A percentile compares a stretch with the other conserved stretches of the same genome.
Evolutionary conservation across 257 asterid genomes (phyloP).

Genomic region (Rubia yunnanensis): DNA sequence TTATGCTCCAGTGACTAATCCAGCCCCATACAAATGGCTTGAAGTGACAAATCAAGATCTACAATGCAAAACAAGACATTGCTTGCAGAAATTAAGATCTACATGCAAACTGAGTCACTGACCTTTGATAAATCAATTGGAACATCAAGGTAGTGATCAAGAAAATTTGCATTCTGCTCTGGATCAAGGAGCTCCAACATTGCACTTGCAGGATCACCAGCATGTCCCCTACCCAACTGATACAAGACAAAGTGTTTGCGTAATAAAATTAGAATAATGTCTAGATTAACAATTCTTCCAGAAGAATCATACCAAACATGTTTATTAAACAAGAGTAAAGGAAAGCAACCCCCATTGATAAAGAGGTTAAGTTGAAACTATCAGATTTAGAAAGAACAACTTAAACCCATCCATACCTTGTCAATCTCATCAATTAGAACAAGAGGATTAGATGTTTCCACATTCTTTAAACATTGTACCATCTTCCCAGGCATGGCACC

Average conservation of each 20-base stretch:
- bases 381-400: neutral
- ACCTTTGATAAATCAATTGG: constrained; percentile 98
- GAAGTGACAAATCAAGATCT: neutral
- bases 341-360: neutral
- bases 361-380: neutral
- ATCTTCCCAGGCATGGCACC: constrained; percentile 99
- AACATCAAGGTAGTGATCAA: constrained; percentile 98
- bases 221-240: constrained; percentile 98
- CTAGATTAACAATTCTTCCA: neutral
- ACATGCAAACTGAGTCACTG: constrained; percentile 13
- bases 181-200: constrained; percentile 99
- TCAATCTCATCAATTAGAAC: constrained; percentile 98
- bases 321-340: neutral
- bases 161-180: constrained; percentile 96
- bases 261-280: neutral
- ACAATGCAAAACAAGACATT: neutral
- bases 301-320: no score
- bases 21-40: neutral
- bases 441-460: constrained; percentile 97
- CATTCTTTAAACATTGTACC: constrained; percentile 94
- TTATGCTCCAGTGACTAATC: neutral
- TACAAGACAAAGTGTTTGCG: constrained; percentile 16
- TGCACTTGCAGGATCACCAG: constrained; percentile 99
- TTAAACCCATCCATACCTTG: constrained; percentile 48
- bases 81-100: neutral